Evolutionary conservation across 2,329 filamentous ascomycete genomes (phyloP).

Genomic region (Botrytis sinoallii): DNA sequence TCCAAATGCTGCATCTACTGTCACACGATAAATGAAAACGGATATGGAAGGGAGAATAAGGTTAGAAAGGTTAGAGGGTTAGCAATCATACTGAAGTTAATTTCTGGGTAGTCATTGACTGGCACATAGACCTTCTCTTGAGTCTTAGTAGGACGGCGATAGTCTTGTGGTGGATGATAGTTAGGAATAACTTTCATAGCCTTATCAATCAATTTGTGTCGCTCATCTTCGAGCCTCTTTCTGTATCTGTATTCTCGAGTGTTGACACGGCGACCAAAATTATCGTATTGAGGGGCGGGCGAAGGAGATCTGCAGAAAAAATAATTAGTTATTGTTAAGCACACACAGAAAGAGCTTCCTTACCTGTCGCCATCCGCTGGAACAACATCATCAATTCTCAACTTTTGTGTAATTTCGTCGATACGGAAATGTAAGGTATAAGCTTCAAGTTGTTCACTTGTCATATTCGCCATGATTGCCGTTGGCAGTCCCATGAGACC

Average conservation of each 20-base stretch:
- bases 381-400: conserved; percentile 98
- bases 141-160: conserved; percentile 97
- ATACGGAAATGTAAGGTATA: conserved; percentile 96
- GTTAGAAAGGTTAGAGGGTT: conserved; percentile 89
- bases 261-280: conserved; percentile 98
- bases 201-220: conserved; percentile 97
- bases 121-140: conserved; percentile 99
- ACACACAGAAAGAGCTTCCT: conserved; percentile 38
- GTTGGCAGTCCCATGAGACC: conserved; percentile 97
- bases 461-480: conserved; percentile 96
- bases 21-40: conserved; percentile 46
- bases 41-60: conserved; percentile 33
- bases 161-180: conserved; percentile 98
- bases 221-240: conserved; percentile 96
- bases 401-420: conserved; percentile 98
- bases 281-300: conserved; percentile 95
- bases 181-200: conserved; percentile 99
- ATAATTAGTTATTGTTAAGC: conserved; percentile 20
- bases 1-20: conserved; percentile 36
- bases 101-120: conserved; percentile 99
- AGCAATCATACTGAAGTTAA: conserved; percentile 99
- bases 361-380: conserved; percentile 94
- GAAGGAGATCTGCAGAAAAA: conserved; percentile 73
- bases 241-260: conserved; percentile 98
- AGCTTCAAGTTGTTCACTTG: conserved; percentile 94